Percentiles rank a stretch among this genome's conserved stretches.
These are phyloP conservation scores for Russula vinacea DNA, from an alignment of 768 basidiomycete species.

Conservation along the genomic window DNA sequence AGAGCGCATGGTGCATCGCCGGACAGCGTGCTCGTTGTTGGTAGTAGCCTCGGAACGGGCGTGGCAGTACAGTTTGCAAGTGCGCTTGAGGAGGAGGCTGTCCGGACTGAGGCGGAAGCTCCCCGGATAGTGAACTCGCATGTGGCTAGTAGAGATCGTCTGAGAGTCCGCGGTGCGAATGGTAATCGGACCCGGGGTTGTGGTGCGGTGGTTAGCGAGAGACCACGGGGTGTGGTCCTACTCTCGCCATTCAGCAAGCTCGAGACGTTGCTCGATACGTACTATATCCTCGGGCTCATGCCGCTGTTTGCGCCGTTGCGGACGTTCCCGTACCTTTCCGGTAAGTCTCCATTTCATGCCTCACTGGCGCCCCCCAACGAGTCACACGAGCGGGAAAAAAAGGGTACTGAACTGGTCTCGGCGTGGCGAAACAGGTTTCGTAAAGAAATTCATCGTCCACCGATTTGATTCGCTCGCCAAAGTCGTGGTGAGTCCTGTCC, in stretches of 20 bases:
- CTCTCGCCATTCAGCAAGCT: conserved; percentile 43
- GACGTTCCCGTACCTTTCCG: conserved; percentile 55
- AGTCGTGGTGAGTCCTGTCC: conserved; percentile 48
- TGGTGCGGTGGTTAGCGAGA: conserved; percentile 31
- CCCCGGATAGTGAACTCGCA: neutral
- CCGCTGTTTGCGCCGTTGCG: conserved; percentile 72
- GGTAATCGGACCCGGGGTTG: neutral
- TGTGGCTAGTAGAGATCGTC: neutral
- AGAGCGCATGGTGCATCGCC: conserved; percentile 54
- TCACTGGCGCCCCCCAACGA: neutral
- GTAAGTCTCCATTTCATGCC: conserved; percentile 43
- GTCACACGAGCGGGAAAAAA: conserved; percentile 9
- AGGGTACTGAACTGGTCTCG: conserved; percentile 6
- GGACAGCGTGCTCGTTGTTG: conserved; percentile 67
- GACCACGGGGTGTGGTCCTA: conserved; percentile 42
- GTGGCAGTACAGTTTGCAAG: conserved; percentile 52
- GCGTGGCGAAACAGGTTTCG: conserved; percentile 42
- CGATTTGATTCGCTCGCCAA: conserved; percentile 63
- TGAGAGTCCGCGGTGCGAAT: neutral
- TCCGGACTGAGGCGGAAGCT: conserved; percentile 33
- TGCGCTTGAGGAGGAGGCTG: conserved; percentile 36
- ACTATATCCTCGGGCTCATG: conserved; percentile 59
- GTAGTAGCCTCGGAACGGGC: conserved; percentile 88
- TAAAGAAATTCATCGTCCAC: conserved; percentile 53
- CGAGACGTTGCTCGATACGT: conserved; percentile 58